These are phyloP conservation scores for Cryptosporidium parvum DNA, from an alignment of 169 alveolate genomes.

Conservation along the genomic window DNA sequence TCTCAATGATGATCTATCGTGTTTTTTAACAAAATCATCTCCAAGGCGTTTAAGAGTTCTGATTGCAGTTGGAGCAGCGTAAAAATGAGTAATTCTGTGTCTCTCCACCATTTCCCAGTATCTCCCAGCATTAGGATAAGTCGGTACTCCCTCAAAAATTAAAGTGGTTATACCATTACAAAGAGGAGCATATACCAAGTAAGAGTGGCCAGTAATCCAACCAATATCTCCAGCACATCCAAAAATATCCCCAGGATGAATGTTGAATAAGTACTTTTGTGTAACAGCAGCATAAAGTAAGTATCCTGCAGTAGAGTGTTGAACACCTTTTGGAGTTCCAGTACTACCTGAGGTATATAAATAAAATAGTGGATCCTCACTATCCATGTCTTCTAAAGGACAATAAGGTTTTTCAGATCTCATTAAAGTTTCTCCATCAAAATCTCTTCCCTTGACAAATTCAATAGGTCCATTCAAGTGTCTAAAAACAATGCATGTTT, in stretches of 20 bases:
- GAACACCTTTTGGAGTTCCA: slow-evolving; percentile 95
- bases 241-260: slow-evolving; percentile 89
- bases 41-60: slow-evolving; percentile 89
- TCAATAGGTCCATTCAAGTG: slow-evolving; percentile 80
- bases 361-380: slow-evolving; percentile 94
- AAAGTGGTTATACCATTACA: slow-evolving; percentile 93
- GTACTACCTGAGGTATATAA: slow-evolving; percentile 97
- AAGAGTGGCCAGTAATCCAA: slow-evolving; percentile 98
- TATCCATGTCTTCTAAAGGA: slow-evolving; percentile 93
- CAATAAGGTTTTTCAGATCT: slow-evolving; percentile 90
- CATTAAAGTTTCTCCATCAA: slow-evolving; percentile 87
- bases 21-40: slow-evolving; percentile 81
- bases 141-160: slow-evolving; percentile 95
- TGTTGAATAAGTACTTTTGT: slow-evolving; percentile 90
- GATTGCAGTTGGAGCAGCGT: slow-evolving; percentile 98
- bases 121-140: slow-evolving; percentile 93
- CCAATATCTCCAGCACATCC: slow-evolving; percentile 97
- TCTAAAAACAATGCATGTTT: slow-evolving; percentile 85
- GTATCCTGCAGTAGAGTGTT: slow-evolving; percentile 94
- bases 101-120: slow-evolving; percentile 90
- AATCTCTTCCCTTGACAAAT: slow-evolving; percentile 84
- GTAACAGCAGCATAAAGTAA: slow-evolving; percentile 91
- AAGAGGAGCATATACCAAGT: slow-evolving; percentile 95
- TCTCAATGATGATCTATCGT: slow-evolving; percentile 83
- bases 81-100: slow-evolving; percentile 92